Conservation (phyloP, 225 moss, liverwort and hornwort species). For the Physcomitrellopsis africana region DNA sequence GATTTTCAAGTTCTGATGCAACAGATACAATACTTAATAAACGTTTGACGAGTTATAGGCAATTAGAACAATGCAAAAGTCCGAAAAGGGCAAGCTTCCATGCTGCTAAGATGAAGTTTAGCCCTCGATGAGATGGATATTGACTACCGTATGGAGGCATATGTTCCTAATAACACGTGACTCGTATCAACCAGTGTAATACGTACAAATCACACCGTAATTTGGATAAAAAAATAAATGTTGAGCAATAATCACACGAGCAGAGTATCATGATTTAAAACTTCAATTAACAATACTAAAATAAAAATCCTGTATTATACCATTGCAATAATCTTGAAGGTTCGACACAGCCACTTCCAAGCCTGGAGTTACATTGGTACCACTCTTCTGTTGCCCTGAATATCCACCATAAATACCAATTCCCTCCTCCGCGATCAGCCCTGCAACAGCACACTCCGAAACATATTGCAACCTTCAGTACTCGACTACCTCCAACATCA, state of each 20-base stretch:
- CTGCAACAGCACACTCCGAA: slow-evolving; percentile 46
- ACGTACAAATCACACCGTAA: not conserved
- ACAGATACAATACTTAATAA: slow-evolving; percentile 5
- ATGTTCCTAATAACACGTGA: not conserved
- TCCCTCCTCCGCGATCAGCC: slow-evolving; percentile 93
- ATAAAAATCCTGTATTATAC: slow-evolving; percentile 40
- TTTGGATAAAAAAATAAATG: not conserved
- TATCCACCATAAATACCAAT: slow-evolving; percentile 69
- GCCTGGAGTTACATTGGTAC: slow-evolving; percentile 79
- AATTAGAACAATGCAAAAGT: not conserved
- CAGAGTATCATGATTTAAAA: not conserved
- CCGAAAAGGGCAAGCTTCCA: slow-evolving; percentile 19
- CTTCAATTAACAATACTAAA: slow-evolving; percentile 8
- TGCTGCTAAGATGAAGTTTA: not conserved
- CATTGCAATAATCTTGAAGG: slow-evolving; percentile 99
- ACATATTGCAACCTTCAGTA: not conserved
- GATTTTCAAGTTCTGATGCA: slow-evolving; percentile 89
- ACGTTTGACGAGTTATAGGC: slow-evolving; percentile 6
- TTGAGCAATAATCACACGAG: not conserved
- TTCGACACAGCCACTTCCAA: slow-evolving; percentile 96
- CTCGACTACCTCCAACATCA: slow-evolving; percentile 10
- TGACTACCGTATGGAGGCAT: not conserved
- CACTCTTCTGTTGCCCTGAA: slow-evolving; percentile 66
- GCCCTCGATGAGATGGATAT: not conserved
- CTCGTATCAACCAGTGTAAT: not conserved